phyloP scores from a whole-genome alignment of 2,329 filamentous ascomycete genomes.

The Falciphora oryzae region DNA sequence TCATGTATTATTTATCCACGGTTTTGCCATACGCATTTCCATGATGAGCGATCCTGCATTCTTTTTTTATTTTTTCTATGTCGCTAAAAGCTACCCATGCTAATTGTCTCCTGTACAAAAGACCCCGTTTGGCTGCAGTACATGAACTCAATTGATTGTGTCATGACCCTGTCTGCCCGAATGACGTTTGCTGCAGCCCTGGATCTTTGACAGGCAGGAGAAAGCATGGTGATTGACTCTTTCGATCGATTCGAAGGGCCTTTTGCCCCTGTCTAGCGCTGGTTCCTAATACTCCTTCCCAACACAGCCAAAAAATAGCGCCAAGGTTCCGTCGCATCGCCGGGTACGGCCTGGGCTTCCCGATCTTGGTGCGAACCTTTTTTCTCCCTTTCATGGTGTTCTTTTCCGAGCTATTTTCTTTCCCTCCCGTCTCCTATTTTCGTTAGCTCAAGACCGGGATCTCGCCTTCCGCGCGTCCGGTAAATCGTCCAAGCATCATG shows the following conservation, averaged over 20 bases:
- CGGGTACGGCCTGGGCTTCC: background rate
- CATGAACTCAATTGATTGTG: background rate
- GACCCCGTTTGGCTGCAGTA: background rate
- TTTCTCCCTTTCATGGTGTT: too few relatives aligned
- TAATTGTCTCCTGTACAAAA: background rate
- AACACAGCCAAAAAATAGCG: background rate
- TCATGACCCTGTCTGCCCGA: background rate
- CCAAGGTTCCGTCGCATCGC: background rate
- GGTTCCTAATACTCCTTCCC: background rate
- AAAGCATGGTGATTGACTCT: background rate
- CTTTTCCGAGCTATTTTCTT: too few relatives aligned
- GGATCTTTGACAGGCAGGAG: too few relatives aligned
- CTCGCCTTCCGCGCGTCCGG: background rate
- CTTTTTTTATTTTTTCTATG: background rate
- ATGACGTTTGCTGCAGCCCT: background rate
- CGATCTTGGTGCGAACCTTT: background rate
- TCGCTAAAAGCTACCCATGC: too few relatives aligned
- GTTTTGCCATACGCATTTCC: background rate
- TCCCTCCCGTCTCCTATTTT: background rate
- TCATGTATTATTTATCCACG: background rate
- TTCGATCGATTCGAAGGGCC: background rate
- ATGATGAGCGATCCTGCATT: background rate
- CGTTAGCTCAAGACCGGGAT: background rate
- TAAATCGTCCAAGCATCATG: background rate
- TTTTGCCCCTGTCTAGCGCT: background rate